Evolutionary conservation across 2,329 filamentous ascomycete genomes (phyloP), one percentile per base, ranked within the genome.

Genomic region (Hypomyces rosellus): DNA sequence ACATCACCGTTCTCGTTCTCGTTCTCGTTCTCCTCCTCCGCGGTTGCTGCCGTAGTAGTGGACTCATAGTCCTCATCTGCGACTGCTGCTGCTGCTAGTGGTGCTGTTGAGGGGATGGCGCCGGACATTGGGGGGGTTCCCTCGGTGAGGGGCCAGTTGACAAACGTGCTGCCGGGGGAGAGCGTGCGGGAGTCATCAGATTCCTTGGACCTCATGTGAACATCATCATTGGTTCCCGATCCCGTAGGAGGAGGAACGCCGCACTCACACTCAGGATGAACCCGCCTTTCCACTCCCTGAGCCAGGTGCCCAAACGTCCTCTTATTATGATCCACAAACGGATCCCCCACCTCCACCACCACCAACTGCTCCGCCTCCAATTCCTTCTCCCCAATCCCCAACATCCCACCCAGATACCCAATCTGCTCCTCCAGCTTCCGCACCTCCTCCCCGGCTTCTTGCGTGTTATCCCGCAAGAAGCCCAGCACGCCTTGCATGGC

Each of bases 71-170:
- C 20, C 20, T 20, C 20, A 5, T 20, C 20, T 41, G 34, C n/a
- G n/a, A n/a, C 15, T 37, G 34, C 13, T 37, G 34, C 3, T 4
- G 34, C 15, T n/a, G 25, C 36, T n/a, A n/a, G n/a, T n/a, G 20
- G 20, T 3, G 20, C 3, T 20, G 20, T n/a, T n/a, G 25, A 11
- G 4, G 25, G 25, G 25, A 30, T 30, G 25, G 25, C 25, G 25
- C 25, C 25, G 25, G 25, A 30, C 25, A 30, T 30, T 30, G 18
- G 44, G 30, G 22, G 25, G 20, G n/a, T n/a, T 11, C 8, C 25
- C 9, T 30, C 9, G 25, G 25, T 7, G 25, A 30, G 25, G 2
- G 49, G 49, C 49, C 49, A 51, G 8, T 51, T 48, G 8, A 44
- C 20, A 34, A 51, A 51, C 13, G 22, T 12, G 25, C 49, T 51